Conservation (phyloP, 371 early-diverging fungal genomes). For the Mortierella sp. region DNA sequence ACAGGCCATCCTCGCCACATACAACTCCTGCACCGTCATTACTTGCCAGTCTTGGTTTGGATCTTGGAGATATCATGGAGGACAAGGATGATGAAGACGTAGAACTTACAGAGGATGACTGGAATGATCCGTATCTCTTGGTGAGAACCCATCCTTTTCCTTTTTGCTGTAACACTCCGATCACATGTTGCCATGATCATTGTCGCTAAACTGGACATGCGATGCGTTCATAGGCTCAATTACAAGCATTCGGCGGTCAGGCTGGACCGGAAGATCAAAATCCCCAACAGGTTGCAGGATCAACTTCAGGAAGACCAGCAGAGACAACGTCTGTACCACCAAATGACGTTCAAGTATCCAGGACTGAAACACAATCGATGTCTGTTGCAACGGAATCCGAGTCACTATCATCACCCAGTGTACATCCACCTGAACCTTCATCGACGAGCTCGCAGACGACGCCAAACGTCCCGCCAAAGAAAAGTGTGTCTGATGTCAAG, state of each 20-base stretch:
- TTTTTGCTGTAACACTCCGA: background rate
- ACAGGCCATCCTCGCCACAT: constrained; percentile 4
- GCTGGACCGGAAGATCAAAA: constrained; percentile 9
- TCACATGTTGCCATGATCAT: background rate
- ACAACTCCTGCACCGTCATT: constrained; percentile 2
- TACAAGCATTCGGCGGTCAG: constrained; percentile 43
- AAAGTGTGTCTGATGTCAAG: constrained; percentile 19
- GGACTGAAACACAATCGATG: constrained; percentile 1
- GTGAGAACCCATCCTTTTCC: constrained; percentile 11
- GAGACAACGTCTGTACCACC: background rate
- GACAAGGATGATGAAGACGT: constrained; percentile 56
- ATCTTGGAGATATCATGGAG: constrained; percentile 39
- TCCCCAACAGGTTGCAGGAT: background rate
- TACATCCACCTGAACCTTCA: background rate
- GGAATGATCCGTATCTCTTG: constrained; percentile 58
- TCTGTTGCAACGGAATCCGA: constrained; percentile 5
- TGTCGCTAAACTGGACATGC: background rate
- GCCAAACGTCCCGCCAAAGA: constrained; percentile 33
- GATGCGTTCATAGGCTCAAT: constrained; percentile 24
- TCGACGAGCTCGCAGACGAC: constrained; percentile 45
- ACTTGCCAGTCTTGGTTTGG: constrained; percentile 44
- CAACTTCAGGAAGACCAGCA: background rate
- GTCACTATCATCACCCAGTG: background rate
- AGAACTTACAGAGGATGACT: constrained; percentile 59
- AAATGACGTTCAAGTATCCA: no score